These are phyloP conservation scores for Vachellia collinsii DNA, from an alignment of 306 rosid species.

Conservation along the genomic window DNA sequence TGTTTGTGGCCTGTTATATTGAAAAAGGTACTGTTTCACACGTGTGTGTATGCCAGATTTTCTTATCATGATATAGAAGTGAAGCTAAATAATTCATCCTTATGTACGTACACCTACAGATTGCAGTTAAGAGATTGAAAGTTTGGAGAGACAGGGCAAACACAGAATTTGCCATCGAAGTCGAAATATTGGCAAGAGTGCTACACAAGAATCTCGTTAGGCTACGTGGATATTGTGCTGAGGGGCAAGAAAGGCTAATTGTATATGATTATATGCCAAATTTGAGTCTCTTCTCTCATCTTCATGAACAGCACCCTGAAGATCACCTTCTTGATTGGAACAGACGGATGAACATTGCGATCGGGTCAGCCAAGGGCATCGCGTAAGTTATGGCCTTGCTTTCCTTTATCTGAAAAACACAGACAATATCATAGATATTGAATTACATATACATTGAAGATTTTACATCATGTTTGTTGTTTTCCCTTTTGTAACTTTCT, in stretches of 20 bases:
- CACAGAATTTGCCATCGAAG: slow-evolving; percentile 87
- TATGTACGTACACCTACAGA: slow-evolving; percentile 45
- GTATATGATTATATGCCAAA: slow-evolving; percentile 92
- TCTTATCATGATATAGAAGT: background rate
- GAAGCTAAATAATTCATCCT: background rate
- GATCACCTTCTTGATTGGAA: slow-evolving; percentile 90
- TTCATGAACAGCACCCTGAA: slow-evolving; percentile 90
- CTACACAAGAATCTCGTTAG: slow-evolving; percentile 88
- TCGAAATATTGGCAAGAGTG: slow-evolving; percentile 95
- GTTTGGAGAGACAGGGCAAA: slow-evolving; percentile 90
- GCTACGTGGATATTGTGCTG: slow-evolving; percentile 95
- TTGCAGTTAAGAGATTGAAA: slow-evolving; percentile 93
- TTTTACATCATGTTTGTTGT: background rate
- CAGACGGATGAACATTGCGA: slow-evolving; percentile 79
- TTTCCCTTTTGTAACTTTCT: background rate
- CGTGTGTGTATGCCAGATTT: background rate
- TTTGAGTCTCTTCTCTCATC: slow-evolving; percentile 89
- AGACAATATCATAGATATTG: background rate
- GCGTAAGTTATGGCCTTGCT: slow-evolving; percentile 58
- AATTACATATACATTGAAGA: background rate
- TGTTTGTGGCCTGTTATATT: background rate
- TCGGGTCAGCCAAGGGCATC: slow-evolving; percentile 91
- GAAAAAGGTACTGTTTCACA: background rate
- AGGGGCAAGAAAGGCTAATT: slow-evolving; percentile 94
- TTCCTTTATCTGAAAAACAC: background rate